Evolutionary conservation across 352 stramenopile genomes (phyloP), one percentile per base, ranked within the genome.

Genomic region (Poterioochromonas sp.): DNA sequence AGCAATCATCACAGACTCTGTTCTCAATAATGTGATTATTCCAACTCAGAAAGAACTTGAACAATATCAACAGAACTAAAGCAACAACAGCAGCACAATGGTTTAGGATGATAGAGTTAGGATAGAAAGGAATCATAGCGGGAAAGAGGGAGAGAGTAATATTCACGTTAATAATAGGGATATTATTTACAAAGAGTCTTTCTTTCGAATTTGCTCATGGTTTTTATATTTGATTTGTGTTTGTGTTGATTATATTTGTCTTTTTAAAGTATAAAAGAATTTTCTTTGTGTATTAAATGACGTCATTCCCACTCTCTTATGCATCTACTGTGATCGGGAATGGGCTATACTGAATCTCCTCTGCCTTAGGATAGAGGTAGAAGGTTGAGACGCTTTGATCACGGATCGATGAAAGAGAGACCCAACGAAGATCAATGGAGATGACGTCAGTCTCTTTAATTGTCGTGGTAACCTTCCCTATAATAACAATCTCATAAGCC

Each of bases 1-100:
- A 20, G 73, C 73, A 32, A 62, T 44, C 0, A 79, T 79, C 11
- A 34, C 20, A 37, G 73, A 79, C 35, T 49, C 22, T n/a, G 73
- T 79, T n/a, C 34, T 79, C 15, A 41, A 60, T 3, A 29, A 5
- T 35, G 54, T 39, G 11, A 65, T 65, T 15, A 12, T 39, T 29
- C n/a, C 54, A 32, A 65, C 47, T 58, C n/a, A n/a, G n/a, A n/a
- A n/a, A n/a, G n/a, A n/a, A n/a, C n/a, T n/a, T n/a, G n/a, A n/a
- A n/a, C n/a, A n/a, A n/a, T n/a, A n/a, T n/a, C n/a, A n/a, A n/a
- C n/a, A n/a, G n/a, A n/a, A n/a, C n/a, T n/a, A n/a, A n/a, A n/a
- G n/a, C n/a, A n/a, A n/a, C n/a, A n/a, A n/a, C n/a, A n/a, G n/a
- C n/a, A n/a, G n/a, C n/a, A n/a, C n/a, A n/a, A n/a, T n/a, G n/a